Evolutionary conservation across 116 monocot species (phyloP), one percentile per base, ranked within the genome.

Genomic region (Posidonia oceanica): DNA sequence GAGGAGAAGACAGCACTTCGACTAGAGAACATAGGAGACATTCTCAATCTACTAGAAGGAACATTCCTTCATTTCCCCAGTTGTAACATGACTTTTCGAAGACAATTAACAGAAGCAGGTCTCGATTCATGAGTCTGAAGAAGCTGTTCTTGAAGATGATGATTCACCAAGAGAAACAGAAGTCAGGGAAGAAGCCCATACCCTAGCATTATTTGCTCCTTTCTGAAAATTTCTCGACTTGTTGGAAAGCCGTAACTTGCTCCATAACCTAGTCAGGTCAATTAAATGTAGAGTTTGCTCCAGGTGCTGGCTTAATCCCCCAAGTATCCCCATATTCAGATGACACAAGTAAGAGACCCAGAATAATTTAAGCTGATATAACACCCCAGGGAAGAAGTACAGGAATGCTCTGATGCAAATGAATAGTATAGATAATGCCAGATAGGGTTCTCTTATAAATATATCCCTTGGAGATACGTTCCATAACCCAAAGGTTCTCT

Each of bases 81-180:
- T 14, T 0, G 29, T 4, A 3, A n/a, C 29, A 66, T 3, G 8
- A 66, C 5, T 7, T 66, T 16, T n/a, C 40, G 38, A n/a, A 44
- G 8, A 42, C 58, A n/a, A 21, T 58, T 18, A 58, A 36, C 44
- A 56, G 44, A 59, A 57, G 12, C 22, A 17, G 65, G 69, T 80
- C 72, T 79, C 7, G 74, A 76, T 36, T 78, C 78, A 83, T 5
- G 75, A 77, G 52, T 68, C 71, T 0, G 59, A 62, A 61, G 52
- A 63, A 36, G 68, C 36, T 60, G 65, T 51, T 54, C 89, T 80
- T 66, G 80, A 79, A 29, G 87, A 73, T 14, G 87, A 73, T 14
- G 86, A 75, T 63, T 94, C 83, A 14, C 91, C 85, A 4, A 97
- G 79, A 12, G 97, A 92, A 55, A 91, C 92, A 14, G 97, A 97